These are phyloP conservation scores for Sordaria brevicollis DNA, from an alignment of 495 filamentous ascomycete genomes.

Conservation along the genomic window DNA sequence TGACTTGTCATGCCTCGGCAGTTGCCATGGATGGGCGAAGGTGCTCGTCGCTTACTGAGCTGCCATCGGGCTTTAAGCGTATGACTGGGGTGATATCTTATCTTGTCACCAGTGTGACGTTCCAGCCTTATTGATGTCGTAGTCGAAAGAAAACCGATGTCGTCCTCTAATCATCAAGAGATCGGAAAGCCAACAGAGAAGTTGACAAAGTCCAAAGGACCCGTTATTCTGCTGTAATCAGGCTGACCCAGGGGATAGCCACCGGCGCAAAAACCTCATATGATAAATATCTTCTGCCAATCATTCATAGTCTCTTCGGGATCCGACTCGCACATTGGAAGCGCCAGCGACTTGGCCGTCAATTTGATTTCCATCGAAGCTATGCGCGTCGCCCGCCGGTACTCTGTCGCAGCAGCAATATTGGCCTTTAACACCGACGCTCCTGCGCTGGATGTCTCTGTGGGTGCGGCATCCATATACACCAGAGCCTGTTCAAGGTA, in stretches of 20 bases:
- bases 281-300: background rate
- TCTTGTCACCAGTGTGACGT: background rate
- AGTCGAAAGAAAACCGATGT: background rate
- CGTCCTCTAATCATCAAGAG: background rate
- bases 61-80: background rate
- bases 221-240: background rate
- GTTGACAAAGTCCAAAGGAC: background rate
- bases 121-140: background rate
- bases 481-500: background rate
- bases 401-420: background rate
- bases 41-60: background rate
- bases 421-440: background rate
- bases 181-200: background rate
- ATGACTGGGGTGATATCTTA: background rate
- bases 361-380: background rate
- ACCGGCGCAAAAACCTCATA: background rate
- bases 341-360: background rate
- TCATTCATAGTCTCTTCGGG: background rate
- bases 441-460: background rate
- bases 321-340: background rate
- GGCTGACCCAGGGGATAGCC: background rate
- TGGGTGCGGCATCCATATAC: background rate
- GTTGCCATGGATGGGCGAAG: background rate
- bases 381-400: background rate
- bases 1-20: background rate